Conservation (phyloP, 169 alveolate genomes). For the Plasmodium gaboni region DNA sequence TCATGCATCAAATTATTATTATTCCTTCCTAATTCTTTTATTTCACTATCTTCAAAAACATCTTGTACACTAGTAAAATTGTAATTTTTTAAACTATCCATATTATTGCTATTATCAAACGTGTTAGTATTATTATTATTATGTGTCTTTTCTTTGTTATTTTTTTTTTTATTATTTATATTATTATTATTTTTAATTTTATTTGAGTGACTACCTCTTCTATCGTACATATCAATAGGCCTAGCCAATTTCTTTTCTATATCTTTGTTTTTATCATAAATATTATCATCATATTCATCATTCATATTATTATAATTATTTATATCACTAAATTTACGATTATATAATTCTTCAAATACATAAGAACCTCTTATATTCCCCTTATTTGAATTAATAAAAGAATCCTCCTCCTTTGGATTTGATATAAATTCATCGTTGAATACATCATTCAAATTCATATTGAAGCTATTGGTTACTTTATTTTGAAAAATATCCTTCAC, state of each 20-base stretch:
- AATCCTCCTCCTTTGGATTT: too few species aligned
- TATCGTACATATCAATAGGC: too few species aligned
- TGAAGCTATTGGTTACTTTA: background rate
- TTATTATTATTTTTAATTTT: background rate
- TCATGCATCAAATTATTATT: constrained; percentile 3
- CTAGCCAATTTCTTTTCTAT: background rate
- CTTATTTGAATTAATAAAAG: too few species aligned
- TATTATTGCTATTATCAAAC: background rate
- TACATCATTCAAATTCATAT: too few species aligned
- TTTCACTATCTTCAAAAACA: constrained; percentile 22
- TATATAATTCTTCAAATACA: too few species aligned
- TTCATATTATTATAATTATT: too few species aligned
- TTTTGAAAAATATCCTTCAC: background rate
- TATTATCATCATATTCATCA: too few species aligned
- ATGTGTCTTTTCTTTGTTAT: background rate
- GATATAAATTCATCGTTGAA: too few species aligned
- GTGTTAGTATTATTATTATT: background rate
- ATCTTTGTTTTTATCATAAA: background rate
- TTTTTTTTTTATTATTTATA: background rate
- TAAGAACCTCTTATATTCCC: too few species aligned
- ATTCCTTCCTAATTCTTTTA: background rate
- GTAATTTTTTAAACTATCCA: background rate
- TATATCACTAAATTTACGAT: too few species aligned
- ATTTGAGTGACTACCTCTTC: too few species aligned
- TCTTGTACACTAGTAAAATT: constrained; percentile 4